These are phyloP conservation scores for Podaxis sp. DNA, from an alignment of 768 basidiomycete species.

Conservation along the genomic window DNA sequence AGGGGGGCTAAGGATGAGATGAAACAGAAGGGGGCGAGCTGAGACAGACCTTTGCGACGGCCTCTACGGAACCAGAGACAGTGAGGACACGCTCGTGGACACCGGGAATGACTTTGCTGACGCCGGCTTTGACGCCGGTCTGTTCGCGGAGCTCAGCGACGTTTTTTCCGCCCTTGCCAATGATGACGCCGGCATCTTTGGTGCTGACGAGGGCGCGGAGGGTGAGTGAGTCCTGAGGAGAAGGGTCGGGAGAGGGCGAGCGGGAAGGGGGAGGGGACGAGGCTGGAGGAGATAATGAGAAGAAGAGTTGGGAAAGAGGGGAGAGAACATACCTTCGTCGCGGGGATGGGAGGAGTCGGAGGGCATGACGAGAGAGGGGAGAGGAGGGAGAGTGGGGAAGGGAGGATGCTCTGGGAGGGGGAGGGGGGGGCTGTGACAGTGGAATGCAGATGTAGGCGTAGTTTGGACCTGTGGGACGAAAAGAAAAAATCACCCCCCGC, in stretches of 20 bases:
- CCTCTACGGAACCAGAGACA: slow-evolving; percentile 89
- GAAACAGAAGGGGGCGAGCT: slow-evolving; percentile 8
- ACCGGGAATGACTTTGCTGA: slow-evolving; percentile 97
- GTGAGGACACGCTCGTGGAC: slow-evolving; percentile 98
- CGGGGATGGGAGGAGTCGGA: slow-evolving; percentile 56
- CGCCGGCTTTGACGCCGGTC: slow-evolving; percentile 97
- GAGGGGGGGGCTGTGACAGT: slow-evolving; percentile 18
- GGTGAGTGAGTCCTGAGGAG: slow-evolving; percentile 73
- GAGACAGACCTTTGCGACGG: slow-evolving; percentile 77
- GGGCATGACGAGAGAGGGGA: slow-evolving; percentile 51
- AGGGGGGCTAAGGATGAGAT: slow-evolving; percentile 16
- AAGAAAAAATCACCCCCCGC: neutral
- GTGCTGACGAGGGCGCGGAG: slow-evolving; percentile 94
- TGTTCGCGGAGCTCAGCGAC: slow-evolving; percentile 95
- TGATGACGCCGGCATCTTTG: slow-evolving; percentile 96
- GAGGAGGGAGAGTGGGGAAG: slow-evolving; percentile 29
- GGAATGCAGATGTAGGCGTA: too few relatives aligned
- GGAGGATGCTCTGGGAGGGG: slow-evolving; percentile 26
- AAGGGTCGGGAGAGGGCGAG: slow-evolving; percentile 73
- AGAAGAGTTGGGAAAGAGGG: slow-evolving; percentile 16
- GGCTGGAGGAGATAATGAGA: slow-evolving; percentile 16
- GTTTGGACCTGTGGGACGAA: slow-evolving; percentile 8
- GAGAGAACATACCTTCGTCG: slow-evolving; percentile 47
- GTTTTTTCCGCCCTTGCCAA: slow-evolving; percentile 95
- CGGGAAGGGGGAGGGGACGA: slow-evolving; percentile 64